Conservation (phyloP, 2,329 filamentous ascomycete species). For the Fusarium sublunatum region DNA sequence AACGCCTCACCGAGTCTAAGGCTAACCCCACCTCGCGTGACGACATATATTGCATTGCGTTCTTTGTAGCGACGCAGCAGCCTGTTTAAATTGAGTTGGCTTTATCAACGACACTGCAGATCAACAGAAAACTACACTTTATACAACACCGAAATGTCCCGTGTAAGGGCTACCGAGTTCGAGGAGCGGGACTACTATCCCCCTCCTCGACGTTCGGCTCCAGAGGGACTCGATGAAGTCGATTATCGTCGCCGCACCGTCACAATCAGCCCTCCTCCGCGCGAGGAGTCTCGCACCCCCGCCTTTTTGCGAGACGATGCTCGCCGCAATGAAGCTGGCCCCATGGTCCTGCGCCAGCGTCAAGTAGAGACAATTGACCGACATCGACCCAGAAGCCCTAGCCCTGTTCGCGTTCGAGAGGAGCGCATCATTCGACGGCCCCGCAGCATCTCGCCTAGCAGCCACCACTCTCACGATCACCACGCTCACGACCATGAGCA, state of each 20-base stretch:
- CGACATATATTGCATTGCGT: slow-evolving; percentile 23
- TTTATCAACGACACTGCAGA: slow-evolving; percentile 12
- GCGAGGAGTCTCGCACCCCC: slow-evolving; percentile 60
- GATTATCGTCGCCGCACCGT: slow-evolving; percentile 49
- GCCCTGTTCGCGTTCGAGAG: slow-evolving; percentile 56
- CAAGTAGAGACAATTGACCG: slow-evolving; percentile 67
- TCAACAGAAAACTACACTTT: slow-evolving; percentile 11
- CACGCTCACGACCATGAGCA: slow-evolving; percentile 52
- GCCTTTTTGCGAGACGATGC: slow-evolving; percentile 64
- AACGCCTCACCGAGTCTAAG: slow-evolving; percentile 31
- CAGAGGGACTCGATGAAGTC: slow-evolving; percentile 52
- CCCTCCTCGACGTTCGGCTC: slow-evolving; percentile 51
- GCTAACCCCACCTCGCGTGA: slow-evolving; percentile 37
- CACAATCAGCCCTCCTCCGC: slow-evolving; percentile 57
- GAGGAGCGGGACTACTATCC: slow-evolving; percentile 60
- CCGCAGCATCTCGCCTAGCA: slow-evolving; percentile 56
- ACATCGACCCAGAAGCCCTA: slow-evolving; percentile 58
- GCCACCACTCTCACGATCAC: slow-evolving; percentile 21
- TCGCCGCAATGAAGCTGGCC: slow-evolving; percentile 60
- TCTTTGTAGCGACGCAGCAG: slow-evolving; percentile 20
- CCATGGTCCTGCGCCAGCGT: slow-evolving; percentile 65
- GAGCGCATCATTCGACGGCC: slow-evolving; percentile 57
- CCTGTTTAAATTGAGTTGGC: slow-evolving; percentile 31
- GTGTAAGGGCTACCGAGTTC: slow-evolving; percentile 53
- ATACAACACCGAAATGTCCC: slow-evolving; percentile 42